Conservation (phyloP, 495 filamentous ascomycete species). For the Aspergillus nidulans region DNA sequence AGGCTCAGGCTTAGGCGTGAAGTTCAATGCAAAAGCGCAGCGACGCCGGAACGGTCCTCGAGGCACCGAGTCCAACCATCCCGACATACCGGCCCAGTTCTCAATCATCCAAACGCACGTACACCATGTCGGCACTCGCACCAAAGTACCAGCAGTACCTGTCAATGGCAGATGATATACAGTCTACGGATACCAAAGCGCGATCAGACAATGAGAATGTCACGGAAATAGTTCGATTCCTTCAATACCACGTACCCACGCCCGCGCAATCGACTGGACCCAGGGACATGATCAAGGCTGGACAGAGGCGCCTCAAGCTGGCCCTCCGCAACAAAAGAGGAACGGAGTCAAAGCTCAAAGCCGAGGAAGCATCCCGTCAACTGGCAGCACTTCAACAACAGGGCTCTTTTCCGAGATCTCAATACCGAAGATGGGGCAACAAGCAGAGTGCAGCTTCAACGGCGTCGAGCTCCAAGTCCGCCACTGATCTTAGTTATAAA, state of each 20-base stretch:
- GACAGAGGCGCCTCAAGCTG: slow-evolving; percentile 40
- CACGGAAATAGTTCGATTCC: slow-evolving; percentile 36
- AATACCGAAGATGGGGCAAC: slow-evolving; percentile 2
- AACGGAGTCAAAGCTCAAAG: slow-evolving; percentile 22
- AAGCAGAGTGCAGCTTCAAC: slow-evolving; percentile 16
- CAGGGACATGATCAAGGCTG: slow-evolving; percentile 32
- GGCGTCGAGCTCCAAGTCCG: slow-evolving; percentile 8
- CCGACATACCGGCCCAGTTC: slow-evolving; percentile 36
- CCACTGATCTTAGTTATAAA: slow-evolving; percentile 17
- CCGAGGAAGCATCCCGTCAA: slow-evolving; percentile 29
- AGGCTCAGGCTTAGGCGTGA: not conserved
- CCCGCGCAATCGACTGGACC: slow-evolving; percentile 15
- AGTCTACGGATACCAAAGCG: slow-evolving; percentile 20
- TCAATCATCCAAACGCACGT: slow-evolving; percentile 23
- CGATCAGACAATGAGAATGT: slow-evolving; percentile 30
- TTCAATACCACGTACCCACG: slow-evolving; percentile 29
- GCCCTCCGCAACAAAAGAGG: slow-evolving; percentile 37
- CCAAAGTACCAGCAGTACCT: slow-evolving; percentile 14
- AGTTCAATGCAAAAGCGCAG: slow-evolving; percentile 33
- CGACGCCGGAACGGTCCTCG: slow-evolving; percentile 24
- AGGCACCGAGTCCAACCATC: slow-evolving; percentile 42
- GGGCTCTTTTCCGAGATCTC: slow-evolving; percentile 26
- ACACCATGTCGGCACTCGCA: slow-evolving; percentile 29
- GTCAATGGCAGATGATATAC: slow-evolving; percentile 10
- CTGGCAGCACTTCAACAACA: slow-evolving; percentile 35